phyloP scores from a whole-genome alignment of 1,139 yeast species.

The Kluyveromyces sp. region DNA sequence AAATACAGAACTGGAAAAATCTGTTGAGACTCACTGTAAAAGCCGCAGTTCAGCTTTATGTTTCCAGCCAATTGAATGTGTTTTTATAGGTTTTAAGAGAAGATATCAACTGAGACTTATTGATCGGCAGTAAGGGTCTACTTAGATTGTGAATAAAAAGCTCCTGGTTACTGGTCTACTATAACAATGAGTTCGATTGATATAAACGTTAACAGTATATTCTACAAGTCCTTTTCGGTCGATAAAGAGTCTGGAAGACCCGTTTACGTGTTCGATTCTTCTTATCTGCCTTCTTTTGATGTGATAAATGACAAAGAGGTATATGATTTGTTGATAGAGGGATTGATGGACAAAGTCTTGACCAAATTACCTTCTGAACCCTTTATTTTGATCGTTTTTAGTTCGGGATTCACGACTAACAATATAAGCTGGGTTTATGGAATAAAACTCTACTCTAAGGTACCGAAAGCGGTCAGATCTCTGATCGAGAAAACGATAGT shows the following conservation, averaged over 20 bases:
- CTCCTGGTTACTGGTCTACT: too few species aligned
- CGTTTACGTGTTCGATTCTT: constrained; percentile 66
- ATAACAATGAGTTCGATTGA: constrained; percentile 17
- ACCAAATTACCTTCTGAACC: constrained; percentile 45
- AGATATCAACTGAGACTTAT: too few species aligned
- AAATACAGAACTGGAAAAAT: too few species aligned
- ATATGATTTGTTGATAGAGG: constrained; percentile 37
- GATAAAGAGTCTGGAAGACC: constrained; percentile 63
- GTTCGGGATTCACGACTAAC: constrained; percentile 62
- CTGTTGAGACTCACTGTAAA: too few species aligned
- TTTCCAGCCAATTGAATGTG: too few species aligned
- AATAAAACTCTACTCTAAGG: constrained; percentile 60
- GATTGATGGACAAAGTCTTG: constrained; percentile 34
- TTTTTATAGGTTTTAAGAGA: too few species aligned
- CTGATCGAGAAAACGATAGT: constrained; percentile 59
- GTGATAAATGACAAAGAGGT: constrained; percentile 32
- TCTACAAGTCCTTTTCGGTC: constrained; percentile 49
- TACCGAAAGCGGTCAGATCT: constrained; percentile 53
- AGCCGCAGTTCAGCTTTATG: too few species aligned
- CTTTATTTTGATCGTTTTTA: constrained; percentile 64
- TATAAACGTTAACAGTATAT: constrained; percentile 41
- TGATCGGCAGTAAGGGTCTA: too few species aligned
- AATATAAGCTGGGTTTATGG: constrained; percentile 70
- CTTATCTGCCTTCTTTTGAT: constrained; percentile 54
- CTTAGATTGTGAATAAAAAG: too few species aligned